Conservation (phyloP, 2,329 filamentous ascomycete genomes). For the Fusarium sambucinum region DNA sequence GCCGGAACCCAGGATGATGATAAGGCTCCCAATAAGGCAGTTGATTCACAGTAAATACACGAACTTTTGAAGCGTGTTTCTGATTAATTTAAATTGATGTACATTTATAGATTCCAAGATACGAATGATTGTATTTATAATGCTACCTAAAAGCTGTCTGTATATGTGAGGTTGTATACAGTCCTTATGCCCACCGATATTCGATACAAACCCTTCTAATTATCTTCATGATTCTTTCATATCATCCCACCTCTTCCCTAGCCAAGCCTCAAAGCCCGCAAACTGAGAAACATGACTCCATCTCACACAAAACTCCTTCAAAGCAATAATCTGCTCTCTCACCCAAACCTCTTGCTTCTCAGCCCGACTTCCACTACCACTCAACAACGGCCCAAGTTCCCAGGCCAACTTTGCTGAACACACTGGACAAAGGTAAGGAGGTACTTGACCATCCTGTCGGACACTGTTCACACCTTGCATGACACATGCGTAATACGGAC, state of each 20-base stretch:
- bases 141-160: too few species aligned
- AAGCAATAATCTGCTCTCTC: conserved; percentile 54
- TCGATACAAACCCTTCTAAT: background rate
- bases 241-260: conserved; percentile 43
- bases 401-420: conserved; percentile 66
- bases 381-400: conserved; percentile 14
- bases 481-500: conserved; percentile 72
- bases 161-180: too few species aligned
- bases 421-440: conserved; percentile 72
- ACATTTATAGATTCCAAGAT: background rate
- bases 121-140: too few species aligned
- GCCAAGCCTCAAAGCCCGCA: conserved; percentile 60
- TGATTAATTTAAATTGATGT: background rate
- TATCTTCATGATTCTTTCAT: background rate
- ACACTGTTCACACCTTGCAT: conserved; percentile 72
- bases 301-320: conserved; percentile 58
- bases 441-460: conserved; percentile 70
- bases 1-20: conserved; percentile 32
- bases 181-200: background rate
- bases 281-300: conserved; percentile 60
- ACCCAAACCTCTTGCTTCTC: conserved; percentile 35
- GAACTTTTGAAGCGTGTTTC: conserved; percentile 17
- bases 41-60: conserved; percentile 5
- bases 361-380: conserved; percentile 34
- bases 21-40: conserved; percentile 27